Percentiles rank a stretch among this genome's conserved stretches.
phyloP scores from a whole-genome alignment of 176 grass and related monocot genomes.

The Avena eriantha region DNA sequence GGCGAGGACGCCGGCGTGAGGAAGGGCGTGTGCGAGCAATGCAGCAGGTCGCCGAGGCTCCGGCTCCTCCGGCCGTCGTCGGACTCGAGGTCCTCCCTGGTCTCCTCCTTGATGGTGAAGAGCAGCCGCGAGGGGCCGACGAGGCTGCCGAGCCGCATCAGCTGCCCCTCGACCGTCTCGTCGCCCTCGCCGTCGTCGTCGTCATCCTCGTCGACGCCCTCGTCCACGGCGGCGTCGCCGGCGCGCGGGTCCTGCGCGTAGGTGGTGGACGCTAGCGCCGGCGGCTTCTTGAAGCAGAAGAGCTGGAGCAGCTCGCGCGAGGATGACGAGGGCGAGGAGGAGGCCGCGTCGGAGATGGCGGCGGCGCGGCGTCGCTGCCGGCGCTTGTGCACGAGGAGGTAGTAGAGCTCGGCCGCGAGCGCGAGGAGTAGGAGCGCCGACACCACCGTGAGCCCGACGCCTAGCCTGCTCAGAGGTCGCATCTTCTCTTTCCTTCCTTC shows the following conservation, averaged over 20 bases:
- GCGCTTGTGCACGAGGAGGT: conserved; percentile 85
- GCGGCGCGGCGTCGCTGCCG: conserved; percentile 42
- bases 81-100: conserved; percentile 80
- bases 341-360: conserved; percentile 49
- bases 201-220: background rate
- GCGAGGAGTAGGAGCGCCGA: conserved; percentile 75
- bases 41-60: conserved; percentile 72
- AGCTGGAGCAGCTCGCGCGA: conserved; percentile 66
- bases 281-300: conserved; percentile 79
- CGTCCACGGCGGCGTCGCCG: background rate
- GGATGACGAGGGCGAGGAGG: conserved; percentile 47
- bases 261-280: conserved; percentile 39
- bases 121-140: conserved; percentile 75
- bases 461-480: conserved; percentile 60
- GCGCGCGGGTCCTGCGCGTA: conserved; percentile 46
- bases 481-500: conserved; percentile 48
- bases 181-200: conserved; percentile 43
- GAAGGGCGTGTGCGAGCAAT: conserved; percentile 65
- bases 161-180: conserved; percentile 75
- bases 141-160: conserved; percentile 79
- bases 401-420: conserved; percentile 83
- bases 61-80: conserved; percentile 63
- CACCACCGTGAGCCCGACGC: conserved; percentile 67
- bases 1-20: conserved; percentile 73
- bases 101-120: conserved; percentile 99